These are phyloP conservation scores for Cyclostephanos tholiformis DNA, from an alignment of 108 stramenopile genomes.

Conservation along the genomic window DNA sequence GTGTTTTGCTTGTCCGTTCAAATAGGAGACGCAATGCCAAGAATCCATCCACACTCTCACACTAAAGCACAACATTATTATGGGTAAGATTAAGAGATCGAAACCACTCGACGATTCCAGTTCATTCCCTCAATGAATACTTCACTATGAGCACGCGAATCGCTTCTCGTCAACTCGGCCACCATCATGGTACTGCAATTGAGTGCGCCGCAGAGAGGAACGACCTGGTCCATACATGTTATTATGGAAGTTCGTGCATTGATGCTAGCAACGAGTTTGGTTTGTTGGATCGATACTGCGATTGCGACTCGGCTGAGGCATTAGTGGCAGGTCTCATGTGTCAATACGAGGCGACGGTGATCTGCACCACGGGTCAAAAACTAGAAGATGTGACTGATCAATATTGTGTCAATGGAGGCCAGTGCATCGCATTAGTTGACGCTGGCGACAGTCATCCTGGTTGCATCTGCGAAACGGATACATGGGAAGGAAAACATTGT, in stretches of 20 bases:
- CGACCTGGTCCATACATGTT: conserved; percentile 43
- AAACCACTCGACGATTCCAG: too few species aligned
- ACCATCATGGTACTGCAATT: not conserved
- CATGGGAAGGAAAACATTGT: conserved; percentile 41
- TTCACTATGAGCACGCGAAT: not conserved
- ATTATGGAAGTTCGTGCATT: conserved; percentile 34
- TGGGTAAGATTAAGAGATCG: too few species aligned
- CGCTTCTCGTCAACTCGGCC: not conserved
- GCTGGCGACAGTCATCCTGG: conserved; percentile 26
- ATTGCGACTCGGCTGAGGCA: conserved; percentile 23
- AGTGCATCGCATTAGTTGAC: conserved; percentile 24
- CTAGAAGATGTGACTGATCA: conserved; percentile 18
- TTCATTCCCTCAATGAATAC: too few species aligned
- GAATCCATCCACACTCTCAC: too few species aligned
- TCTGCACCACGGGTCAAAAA: conserved; percentile 15
- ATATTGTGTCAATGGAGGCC: conserved; percentile 41
- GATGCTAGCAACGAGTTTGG: conserved; percentile 37
- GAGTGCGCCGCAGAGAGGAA: conserved; percentile 18
- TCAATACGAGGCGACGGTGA: conserved; percentile 23
- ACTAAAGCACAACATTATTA: too few species aligned
- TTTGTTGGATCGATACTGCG: conserved; percentile 37
- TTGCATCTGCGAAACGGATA: conserved; percentile 20
- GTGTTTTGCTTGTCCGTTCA: too few species aligned
- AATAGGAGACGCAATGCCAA: too few species aligned
- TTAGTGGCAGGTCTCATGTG: conserved; percentile 38